A percentile compares a stretch with the other conserved stretches of the same genome.
Conservation (phyloP, 202 grass and related monocot species). For the Musa balbisiana region DNA sequence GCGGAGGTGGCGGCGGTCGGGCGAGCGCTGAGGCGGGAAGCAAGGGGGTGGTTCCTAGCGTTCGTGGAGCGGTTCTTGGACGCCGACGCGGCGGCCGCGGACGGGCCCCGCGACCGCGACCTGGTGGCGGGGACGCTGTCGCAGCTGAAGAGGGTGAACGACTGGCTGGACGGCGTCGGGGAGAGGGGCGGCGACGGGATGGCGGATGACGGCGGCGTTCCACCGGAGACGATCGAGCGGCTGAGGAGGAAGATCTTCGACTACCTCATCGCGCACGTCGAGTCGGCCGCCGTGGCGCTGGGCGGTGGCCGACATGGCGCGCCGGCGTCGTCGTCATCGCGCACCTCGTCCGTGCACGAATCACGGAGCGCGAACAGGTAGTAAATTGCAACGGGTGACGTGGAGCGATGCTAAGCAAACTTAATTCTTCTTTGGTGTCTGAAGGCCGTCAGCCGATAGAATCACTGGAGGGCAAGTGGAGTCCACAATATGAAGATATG, state of each 20-base stretch:
- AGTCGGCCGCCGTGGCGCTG: background rate
- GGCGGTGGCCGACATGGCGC: background rate
- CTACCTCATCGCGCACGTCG: slow-evolving; percentile 14
- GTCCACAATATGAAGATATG: too few species aligned
- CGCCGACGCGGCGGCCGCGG: background rate
- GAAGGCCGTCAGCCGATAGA: too few species aligned
- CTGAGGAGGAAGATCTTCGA: slow-evolving; percentile 16
- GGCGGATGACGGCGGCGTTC: background rate
- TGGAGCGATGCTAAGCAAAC: too few species aligned
- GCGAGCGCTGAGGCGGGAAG: slow-evolving; percentile 1
- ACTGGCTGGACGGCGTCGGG: slow-evolving; percentile 10
- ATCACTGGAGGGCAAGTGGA: too few species aligned
- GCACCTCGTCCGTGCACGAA: too few species aligned
- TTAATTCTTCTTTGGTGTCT: too few species aligned
- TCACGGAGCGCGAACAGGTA: too few species aligned
- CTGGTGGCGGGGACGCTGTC: slow-evolving; percentile 1
- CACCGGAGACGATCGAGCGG: slow-evolving; percentile 9
- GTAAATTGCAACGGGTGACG: too few species aligned
- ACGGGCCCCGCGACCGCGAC: background rate
- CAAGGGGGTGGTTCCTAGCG: slow-evolving; percentile 6
- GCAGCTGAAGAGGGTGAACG: slow-evolving; percentile 10
- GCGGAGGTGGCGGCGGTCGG: slow-evolving; percentile 7
- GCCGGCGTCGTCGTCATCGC: background rate
- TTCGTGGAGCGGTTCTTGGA: slow-evolving; percentile 15
- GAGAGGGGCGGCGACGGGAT: background rate